phyloP scores from a whole-genome alignment of 768 basidiomycete species.

The Gautieria morchelliformis region DNA sequence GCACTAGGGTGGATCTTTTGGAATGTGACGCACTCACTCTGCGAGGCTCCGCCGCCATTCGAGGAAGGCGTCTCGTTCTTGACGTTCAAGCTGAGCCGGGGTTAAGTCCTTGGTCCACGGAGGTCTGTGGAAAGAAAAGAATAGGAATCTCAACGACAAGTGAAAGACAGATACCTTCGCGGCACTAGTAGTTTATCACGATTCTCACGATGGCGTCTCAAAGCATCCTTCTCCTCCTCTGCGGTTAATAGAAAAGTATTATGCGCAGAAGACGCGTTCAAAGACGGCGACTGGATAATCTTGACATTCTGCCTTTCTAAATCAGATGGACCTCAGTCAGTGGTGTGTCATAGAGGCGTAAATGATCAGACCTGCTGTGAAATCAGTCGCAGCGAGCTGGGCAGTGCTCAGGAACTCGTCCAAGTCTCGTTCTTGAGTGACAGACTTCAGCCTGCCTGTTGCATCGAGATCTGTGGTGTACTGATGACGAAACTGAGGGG shows the following conservation, averaged over 20 bases:
- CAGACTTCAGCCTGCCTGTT: constrained; percentile 67
- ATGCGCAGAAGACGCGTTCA: constrained; percentile 29
- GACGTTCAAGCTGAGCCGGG: constrained; percentile 67
- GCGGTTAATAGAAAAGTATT: constrained; percentile 84
- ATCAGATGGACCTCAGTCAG: not conserved
- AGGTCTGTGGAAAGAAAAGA: constrained; percentile 36
- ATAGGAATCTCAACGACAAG: not conserved
- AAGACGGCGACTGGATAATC: constrained; percentile 49
- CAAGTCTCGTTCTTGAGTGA: constrained; percentile 92
- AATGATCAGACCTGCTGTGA: constrained; percentile 71
- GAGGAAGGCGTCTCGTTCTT: constrained; percentile 84
- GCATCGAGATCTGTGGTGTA: constrained; percentile 69
- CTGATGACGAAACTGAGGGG: constrained; percentile 20
- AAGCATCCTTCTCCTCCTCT: constrained; percentile 68
- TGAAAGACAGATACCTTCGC: constrained; percentile 28
- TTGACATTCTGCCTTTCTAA: constrained; percentile 73
- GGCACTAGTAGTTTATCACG: constrained; percentile 76
- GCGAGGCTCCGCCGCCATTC: constrained; percentile 91
- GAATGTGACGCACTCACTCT: constrained; percentile 45
- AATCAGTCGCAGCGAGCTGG: constrained; percentile 89
- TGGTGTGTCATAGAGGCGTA: not conserved
- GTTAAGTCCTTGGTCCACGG: constrained; percentile 82
- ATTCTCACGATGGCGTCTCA: constrained; percentile 68
- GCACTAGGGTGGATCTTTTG: not conserved
- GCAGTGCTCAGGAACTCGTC: constrained; percentile 96